A percentile compares a stretch with the other conserved stretches of the same genome.
Conservation (phyloP, 148 eudicot species). For the Polygonum aviculare region DNA sequence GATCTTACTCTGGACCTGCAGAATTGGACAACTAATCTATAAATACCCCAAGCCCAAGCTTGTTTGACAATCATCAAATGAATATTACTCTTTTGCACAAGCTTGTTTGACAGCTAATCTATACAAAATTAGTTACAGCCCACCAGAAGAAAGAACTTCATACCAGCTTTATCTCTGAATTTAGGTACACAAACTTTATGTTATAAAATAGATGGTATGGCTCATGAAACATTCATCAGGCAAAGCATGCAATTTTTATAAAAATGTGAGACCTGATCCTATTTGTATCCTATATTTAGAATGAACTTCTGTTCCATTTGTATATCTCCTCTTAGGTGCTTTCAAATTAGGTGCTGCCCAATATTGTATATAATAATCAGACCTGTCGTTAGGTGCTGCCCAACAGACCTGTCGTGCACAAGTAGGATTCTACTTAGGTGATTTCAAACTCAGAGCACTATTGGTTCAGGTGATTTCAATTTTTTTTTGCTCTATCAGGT, state of each 20-base stretch:
- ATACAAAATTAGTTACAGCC: background rate
- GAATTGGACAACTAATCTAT: background rate
- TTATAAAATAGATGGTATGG: background rate
- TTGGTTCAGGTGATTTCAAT: background rate
- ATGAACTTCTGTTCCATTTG: background rate
- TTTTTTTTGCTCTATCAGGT: too few species aligned
- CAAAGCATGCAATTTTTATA: background rate
- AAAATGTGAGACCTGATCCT: background rate
- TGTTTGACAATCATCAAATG: background rate
- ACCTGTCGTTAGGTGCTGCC: too few species aligned
- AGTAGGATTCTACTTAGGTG: background rate
- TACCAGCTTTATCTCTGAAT: background rate
- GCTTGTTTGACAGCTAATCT: background rate
- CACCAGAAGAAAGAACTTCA: background rate
- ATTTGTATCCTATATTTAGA: background rate
- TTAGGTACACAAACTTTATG: background rate
- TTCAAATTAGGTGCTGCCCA: too few species aligned
- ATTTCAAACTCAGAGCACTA: background rate
- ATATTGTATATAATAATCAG: too few species aligned
- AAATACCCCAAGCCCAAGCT: background rate
- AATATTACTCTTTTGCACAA: background rate
- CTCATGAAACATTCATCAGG: background rate
- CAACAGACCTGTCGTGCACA: background rate
- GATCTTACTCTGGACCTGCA: conserved; percentile 49
- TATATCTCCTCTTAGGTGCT: background rate